These are phyloP conservation scores for Ophiocordyceps robertsii DNA, from an alignment of 2,329 filamentous ascomycete species.

Conservation along the genomic window DNA sequence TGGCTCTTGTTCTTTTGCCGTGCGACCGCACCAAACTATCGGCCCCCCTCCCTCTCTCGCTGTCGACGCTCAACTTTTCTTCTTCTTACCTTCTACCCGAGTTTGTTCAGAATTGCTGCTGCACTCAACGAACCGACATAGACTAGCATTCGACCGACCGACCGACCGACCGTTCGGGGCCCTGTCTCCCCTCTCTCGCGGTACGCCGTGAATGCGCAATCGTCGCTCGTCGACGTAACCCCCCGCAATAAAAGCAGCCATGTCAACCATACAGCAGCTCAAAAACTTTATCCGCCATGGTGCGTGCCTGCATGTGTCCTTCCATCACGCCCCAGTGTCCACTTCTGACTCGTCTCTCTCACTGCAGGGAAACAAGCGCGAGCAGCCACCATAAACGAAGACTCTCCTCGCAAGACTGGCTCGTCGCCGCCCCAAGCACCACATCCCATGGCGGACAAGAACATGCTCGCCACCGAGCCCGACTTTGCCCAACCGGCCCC, in stretches of 20 bases:
- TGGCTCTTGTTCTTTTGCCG: neutral
- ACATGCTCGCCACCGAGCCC: conserved; percentile 36
- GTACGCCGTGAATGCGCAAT: neutral
- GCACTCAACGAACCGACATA: neutral
- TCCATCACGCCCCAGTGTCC: neutral
- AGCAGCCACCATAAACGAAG: conserved; percentile 38
- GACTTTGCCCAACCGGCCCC: conserved; percentile 18
- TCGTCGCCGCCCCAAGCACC: conserved; percentile 33
- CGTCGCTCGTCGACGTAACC: conserved; percentile 8
- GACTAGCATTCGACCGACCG: neutral
- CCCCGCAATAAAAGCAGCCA: conserved; percentile 14
- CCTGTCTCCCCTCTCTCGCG: neutral
- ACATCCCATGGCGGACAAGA: conserved; percentile 39
- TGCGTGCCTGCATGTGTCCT: conserved; percentile 17
- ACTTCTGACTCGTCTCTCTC: neutral
- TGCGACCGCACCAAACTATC: neutral
- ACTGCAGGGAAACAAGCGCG: conserved; percentile 76
- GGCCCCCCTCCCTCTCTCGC: neutral
- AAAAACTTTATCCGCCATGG: conserved; percentile 97
- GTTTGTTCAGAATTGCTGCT: too few species aligned
- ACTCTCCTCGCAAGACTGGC: conserved; percentile 39
- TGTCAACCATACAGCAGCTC: conserved; percentile 79
- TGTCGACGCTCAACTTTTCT: neutral
- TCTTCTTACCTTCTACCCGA: too few species aligned
- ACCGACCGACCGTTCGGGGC: neutral